These are phyloP conservation scores for Chamaecrista fasciculata DNA, from an alignment of 306 rosid genomes.

Conservation along the genomic window DNA sequence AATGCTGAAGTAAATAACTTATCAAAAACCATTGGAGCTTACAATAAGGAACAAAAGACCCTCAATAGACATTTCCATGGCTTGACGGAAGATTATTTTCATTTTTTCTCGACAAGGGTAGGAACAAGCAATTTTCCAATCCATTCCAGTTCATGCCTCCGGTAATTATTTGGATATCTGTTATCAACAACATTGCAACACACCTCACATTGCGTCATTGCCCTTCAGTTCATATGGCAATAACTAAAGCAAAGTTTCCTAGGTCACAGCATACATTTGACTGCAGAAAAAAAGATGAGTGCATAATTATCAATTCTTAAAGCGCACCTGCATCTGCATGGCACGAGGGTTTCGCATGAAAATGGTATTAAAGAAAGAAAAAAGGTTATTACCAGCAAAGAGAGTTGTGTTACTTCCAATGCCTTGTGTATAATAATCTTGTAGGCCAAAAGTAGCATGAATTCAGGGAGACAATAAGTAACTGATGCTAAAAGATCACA, in stretches of 20 bases:
- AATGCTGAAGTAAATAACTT: slow-evolving; percentile 20
- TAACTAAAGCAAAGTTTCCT: slow-evolving; percentile 25
- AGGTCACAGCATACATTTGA: slow-evolving; percentile 20
- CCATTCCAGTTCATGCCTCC: slow-evolving; percentile 26
- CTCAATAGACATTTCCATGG: slow-evolving; percentile 33
- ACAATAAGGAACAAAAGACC: slow-evolving; percentile 25
- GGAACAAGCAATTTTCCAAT: slow-evolving; percentile 28
- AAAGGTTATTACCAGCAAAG: slow-evolving; percentile 30
- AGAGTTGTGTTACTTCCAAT: slow-evolving; percentile 27
- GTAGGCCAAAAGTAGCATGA: slow-evolving; percentile 44
- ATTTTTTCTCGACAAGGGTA: slow-evolving; percentile 15
- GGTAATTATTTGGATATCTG: slow-evolving; percentile 29
- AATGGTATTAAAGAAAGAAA: background rate
- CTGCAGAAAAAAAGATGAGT: slow-evolving; percentile 28
- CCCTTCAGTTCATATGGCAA: slow-evolving; percentile 18
- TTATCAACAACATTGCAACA: slow-evolving; percentile 28
- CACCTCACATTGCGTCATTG: slow-evolving; percentile 31
- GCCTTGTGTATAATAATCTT: slow-evolving; percentile 28
- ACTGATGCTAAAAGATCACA: slow-evolving; percentile 42
- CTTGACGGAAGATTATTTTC: slow-evolving; percentile 17
- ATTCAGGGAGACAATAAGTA: slow-evolving; percentile 33
- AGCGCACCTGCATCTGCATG: background rate
- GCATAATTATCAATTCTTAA: background rate
- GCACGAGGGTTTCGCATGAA: slow-evolving; percentile 1
- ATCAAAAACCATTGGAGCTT: slow-evolving; percentile 28